These are phyloP conservation scores for Populus tremula DNA, from an alignment of 345 rosid genomes.

Conservation along the genomic window DNA sequence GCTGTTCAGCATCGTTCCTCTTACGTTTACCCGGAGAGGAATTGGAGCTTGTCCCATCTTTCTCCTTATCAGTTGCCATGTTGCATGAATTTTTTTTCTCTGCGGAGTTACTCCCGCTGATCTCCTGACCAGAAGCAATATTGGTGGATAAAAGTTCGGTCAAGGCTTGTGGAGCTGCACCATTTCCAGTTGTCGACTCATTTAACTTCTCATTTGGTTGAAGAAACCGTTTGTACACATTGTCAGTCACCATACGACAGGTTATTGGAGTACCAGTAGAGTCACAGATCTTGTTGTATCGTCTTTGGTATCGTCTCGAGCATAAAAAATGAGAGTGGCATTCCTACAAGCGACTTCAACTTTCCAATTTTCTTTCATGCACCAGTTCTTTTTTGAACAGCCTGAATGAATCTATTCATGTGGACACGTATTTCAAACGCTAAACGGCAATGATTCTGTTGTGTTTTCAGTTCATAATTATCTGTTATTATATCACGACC, in stretches of 20 bases:
- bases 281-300: constrained; percentile 24
- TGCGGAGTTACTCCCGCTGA: constrained; percentile 25
- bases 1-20: constrained; percentile 19
- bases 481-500: too few species aligned
- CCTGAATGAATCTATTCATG: too few species aligned
- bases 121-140: constrained; percentile 23
- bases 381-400: too few species aligned
- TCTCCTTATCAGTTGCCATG: constrained; percentile 24
- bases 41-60: constrained; percentile 37
- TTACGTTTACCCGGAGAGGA: constrained; percentile 41
- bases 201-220: constrained; percentile 32
- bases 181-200: constrained; percentile 33
- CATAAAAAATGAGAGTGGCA: too few species aligned
- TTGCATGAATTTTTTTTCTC: constrained; percentile 31
- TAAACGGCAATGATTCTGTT: too few species aligned
- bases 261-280: constrained; percentile 41
- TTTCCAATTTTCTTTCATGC: too few species aligned
- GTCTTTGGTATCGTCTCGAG: too few species aligned
- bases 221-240: constrained; percentile 33
- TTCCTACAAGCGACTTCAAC: too few species aligned
- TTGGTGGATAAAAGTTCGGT: constrained; percentile 29
- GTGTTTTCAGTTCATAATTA: too few species aligned
- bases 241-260: constrained; percentile 35
- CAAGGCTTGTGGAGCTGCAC: constrained; percentile 27
- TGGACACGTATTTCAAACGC: too few species aligned